These are phyloP conservation scores for Salix purpurea DNA, from an alignment of 345 rosid genomes.

Conservation along the genomic window DNA sequence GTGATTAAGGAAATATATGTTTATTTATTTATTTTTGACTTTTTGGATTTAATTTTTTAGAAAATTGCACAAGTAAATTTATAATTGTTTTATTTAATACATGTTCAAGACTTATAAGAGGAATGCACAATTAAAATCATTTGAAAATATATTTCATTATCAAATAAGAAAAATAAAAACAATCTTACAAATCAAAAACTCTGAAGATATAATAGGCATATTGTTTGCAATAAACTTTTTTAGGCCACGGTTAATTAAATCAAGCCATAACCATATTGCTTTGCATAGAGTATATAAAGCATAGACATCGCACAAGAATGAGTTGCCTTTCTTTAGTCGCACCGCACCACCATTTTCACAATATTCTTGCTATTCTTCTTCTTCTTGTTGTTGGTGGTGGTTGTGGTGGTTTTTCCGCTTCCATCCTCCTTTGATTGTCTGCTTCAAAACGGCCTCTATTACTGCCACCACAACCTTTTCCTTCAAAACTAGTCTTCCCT, in stretches of 20 bases:
- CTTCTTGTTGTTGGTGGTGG: background rate
- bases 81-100: too few relatives aligned
- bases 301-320: background rate
- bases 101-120: too few relatives aligned
- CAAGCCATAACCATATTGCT: background rate
- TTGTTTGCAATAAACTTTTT: background rate
- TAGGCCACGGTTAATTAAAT: background rate
- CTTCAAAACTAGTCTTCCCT: background rate
- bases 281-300: background rate
- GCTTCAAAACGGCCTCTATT: background rate
- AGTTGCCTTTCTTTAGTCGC: background rate
- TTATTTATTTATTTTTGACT: too few relatives aligned
- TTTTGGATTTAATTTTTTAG: too few relatives aligned
- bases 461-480: background rate
- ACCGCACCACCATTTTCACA: background rate
- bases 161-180: too few relatives aligned
- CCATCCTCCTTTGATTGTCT: background rate
- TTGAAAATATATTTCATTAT: too few relatives aligned
- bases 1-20: too few relatives aligned
- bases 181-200: too few relatives aligned
- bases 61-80: too few relatives aligned
- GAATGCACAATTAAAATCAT: too few relatives aligned
- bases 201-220: background rate
- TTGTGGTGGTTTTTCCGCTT: background rate
- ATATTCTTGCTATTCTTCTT: background rate